A percentile compares a stretch with the other conserved stretches of the same genome.
These are phyloP conservation scores for Gypsophila paniculata DNA, from an alignment of 179 eudicot genomes.

Conservation along the genomic window DNA sequence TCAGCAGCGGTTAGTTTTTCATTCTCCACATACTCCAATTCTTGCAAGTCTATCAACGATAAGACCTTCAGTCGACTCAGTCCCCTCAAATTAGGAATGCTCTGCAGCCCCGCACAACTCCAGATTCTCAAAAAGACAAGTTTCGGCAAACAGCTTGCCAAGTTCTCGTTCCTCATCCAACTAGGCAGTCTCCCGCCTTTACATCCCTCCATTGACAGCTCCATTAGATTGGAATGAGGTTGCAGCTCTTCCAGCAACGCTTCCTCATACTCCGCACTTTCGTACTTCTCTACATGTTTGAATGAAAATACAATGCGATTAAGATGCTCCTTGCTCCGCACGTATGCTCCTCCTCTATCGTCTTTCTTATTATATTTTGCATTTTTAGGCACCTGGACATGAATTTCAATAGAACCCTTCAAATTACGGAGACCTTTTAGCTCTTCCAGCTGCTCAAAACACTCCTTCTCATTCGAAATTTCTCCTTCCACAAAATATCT, in stretches of 20 bases:
- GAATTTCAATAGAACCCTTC: background rate
- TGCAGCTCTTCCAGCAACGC: constrained; percentile 17
- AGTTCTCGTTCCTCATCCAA: background rate
- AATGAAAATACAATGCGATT: fast-evolving
- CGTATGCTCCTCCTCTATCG: background rate
- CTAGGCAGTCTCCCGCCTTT: background rate
- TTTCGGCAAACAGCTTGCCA: constrained; percentile 2
- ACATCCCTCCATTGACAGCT: background rate
- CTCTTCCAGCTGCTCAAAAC: constrained; percentile 4
- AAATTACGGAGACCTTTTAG: constrained; percentile 1
- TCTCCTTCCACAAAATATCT: constrained; percentile 20
- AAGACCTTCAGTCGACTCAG: constrained; percentile 3
- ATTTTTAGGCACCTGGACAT: background rate
- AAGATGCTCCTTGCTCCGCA: background rate
- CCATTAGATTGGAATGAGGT: constrained; percentile 20
- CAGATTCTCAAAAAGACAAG: background rate
- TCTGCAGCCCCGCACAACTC: background rate
- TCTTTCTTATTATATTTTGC: background rate
- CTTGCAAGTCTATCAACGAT: background rate
- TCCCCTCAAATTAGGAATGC: background rate
- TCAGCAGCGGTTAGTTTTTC: background rate
- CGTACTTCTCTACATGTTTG: background rate
- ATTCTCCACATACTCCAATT: constrained; percentile 13
- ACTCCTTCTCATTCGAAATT: background rate
- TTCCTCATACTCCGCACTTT: background rate